Evolutionary conservation across 208 protist species (phyloP), one percentile per base, ranked within the genome.

Genomic region (Leptomonas pyrrhocoris): DNA sequence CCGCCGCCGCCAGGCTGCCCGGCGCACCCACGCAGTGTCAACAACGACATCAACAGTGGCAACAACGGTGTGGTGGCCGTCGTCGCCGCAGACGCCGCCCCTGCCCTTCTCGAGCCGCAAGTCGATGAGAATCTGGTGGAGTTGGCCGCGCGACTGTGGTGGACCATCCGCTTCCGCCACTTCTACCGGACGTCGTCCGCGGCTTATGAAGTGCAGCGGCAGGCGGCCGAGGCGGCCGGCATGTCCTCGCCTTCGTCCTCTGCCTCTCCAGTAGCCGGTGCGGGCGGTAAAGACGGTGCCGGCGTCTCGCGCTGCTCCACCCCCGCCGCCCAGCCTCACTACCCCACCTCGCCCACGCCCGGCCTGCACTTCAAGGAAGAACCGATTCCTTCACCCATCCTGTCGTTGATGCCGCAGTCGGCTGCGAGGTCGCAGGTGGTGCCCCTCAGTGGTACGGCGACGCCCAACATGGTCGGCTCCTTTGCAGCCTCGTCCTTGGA

Each of bases 171-270:
- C 42, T 77, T 72, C 42, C 59, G 61, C 19, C 59, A 79, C 49
- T 74, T 74, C 48, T 69, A 74, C 40, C 74, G 67, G 30, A 66
- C 50, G 5, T 55, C 66, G 21, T 42, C 61, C 12, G 12, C 67
- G 21, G 67, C 67, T 36, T 79, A 74, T 42, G 74, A 74, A 48
- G 67, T 69, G 38, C 74, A 79, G 74, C 74, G 74, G 43, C 74
- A 69, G 55, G 59, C 67, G 1, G 67, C 74, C 7, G 59, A 70
- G 38, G 67, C 67, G 19, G 67, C 61, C 2, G 38, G 43, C 12
- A 21, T 73, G 30, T 67, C 64, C n/a, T 57, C 64, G 2, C 57
- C 34, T 25, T 61, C 55, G 9, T 54, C 54, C 5, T 76, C 55
- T 18, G n/a, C 60, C 16, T 25, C 38, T 0, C 56, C 68, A 2